Evolutionary conservation across 2,329 filamentous ascomycete genomes (phyloP), one percentile per base, ranked within the genome.

Genomic region (Esteya vermicola): DNA sequence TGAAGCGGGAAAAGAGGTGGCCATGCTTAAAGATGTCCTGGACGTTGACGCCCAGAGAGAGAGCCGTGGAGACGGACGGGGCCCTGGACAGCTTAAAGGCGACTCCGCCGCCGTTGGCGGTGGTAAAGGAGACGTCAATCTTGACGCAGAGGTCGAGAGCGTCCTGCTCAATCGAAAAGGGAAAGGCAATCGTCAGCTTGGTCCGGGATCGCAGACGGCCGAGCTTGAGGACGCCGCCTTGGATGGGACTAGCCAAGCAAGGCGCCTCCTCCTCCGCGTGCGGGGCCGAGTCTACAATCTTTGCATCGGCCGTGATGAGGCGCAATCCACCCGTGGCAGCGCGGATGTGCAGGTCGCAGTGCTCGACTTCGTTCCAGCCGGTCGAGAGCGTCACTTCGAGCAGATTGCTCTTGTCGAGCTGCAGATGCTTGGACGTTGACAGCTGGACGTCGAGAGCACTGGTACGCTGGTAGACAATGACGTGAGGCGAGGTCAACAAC

Each of bases 11-110:
- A 53, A 91, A 91, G 0, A 96, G 67, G 0, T 75, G 70, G 8
- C 77, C 64, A 46, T 85, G 76, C 54, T 94, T 93, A 65, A 96
- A 96, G 22, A 93, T 75, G 50, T 98, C 91, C 52, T 96, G 88
- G 6, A 98, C 91, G 48, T 96, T 96, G 46, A 98, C 91, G 4
- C 89, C 88, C 4, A 98, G 68, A 0, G 85, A 84, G 5, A 98
- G 65, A 1, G 81, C 72, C 2, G 91, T 80, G 3, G 78, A 71
- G 18, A 93, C 67, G 4, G 68, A 72, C 18, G 73, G 70, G 8
- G 69, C 67, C 14, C 70, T 72, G 14, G 75, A 70, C 53, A 79
- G 81, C 40, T 68, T 65, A 47, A 85, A 83, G 8, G 63, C 65
- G n/a, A n/a, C n/a, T n/a, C n/a, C n/a, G n/a, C n/a, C n/a, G 3